A percentile compares a stretch with the other conserved stretches of the same genome.
phyloP scores from a whole-genome alignment of 129 eudicot genomes.

The Tagetes erecta region DNA sequence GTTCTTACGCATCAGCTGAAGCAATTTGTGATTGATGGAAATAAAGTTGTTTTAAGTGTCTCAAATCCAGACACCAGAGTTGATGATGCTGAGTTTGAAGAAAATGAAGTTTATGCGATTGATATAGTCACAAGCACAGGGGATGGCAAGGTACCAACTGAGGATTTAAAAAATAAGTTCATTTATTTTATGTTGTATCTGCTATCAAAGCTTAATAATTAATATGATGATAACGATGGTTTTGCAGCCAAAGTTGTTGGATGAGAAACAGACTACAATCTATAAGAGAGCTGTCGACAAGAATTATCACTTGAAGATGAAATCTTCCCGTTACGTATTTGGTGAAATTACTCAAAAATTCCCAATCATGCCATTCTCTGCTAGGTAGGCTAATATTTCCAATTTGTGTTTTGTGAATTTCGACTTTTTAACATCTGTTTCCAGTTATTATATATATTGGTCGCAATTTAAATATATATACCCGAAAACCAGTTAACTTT shows the following conservation, averaged over 20 bases:
- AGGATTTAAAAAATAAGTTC: no score
- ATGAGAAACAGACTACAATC: conserved; percentile 91
- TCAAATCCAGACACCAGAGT: conserved; percentile 84
- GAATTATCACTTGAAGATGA: conserved; percentile 94
- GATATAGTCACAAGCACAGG: conserved; percentile 95
- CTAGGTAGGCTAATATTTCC: conserved; percentile 51
- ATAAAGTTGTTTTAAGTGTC: conserved; percentile 81
- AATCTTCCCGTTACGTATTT: conserved; percentile 88
- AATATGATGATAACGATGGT: not conserved
- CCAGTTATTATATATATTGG: no score
- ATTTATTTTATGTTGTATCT: no score
- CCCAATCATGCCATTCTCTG: conserved; percentile 97
- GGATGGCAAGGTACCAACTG: conserved; percentile 71
- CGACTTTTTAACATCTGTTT: no score
- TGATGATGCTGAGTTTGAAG: conserved; percentile 93
- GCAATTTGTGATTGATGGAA: conserved; percentile 94
- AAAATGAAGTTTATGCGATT: conserved; percentile 84
- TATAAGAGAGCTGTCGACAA: conserved; percentile 95
- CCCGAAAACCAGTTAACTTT: no score
- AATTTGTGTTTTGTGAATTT: not conserved
- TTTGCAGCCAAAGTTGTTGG: conserved; percentile 85
- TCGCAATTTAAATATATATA: no score
- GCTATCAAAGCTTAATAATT: no score
- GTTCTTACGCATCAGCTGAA: conserved; percentile 92
- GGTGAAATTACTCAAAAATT: conserved; percentile 91